Evolutionary conservation across 345 rosid species (phyloP).

Genomic region (Balakata baccata): DNA sequence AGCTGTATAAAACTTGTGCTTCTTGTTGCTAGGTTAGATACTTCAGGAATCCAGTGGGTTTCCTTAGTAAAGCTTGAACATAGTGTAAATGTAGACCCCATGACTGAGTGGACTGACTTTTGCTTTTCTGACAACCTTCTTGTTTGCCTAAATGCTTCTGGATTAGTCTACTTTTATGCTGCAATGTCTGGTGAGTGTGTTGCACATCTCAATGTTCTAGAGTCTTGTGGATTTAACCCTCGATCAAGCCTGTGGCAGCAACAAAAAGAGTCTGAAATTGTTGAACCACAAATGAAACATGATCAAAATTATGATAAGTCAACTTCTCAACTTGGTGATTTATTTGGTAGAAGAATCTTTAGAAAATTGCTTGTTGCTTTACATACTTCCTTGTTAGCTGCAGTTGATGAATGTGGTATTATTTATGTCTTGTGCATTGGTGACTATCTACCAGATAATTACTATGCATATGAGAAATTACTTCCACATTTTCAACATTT

Average conservation of each 20-base stretch:
- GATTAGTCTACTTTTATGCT: conserved; percentile 57
- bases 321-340: conserved; percentile 24
- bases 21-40: conserved; percentile 57
- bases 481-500: conserved; percentile 49
- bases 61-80: conserved; percentile 63
- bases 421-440: conserved; percentile 54
- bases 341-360: conserved; percentile 50
- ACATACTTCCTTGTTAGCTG: conserved; percentile 67
- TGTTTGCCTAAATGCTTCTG: conserved; percentile 74
- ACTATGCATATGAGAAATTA: conserved; percentile 34
- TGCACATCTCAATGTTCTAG: conserved; percentile 52
- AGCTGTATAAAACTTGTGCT: conserved; percentile 40
- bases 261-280: conserved; percentile 25
- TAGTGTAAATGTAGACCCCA: conserved; percentile 32
- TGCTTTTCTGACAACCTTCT: conserved; percentile 74
- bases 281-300: conserved; percentile 30
- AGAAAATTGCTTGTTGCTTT: conserved; percentile 67
- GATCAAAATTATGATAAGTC: conserved; percentile 35
- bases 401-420: conserved; percentile 71
- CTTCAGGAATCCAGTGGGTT: conserved; percentile 77
- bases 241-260: conserved; percentile 30
- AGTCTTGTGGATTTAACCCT: conserved; percentile 45
- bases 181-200: conserved; percentile 65
- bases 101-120: conserved; percentile 73
- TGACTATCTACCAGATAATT: conserved; percentile 45